phyloP scores from a whole-genome alignment of 345 rosid genomes.

The Eucalyptus regnans region DNA sequence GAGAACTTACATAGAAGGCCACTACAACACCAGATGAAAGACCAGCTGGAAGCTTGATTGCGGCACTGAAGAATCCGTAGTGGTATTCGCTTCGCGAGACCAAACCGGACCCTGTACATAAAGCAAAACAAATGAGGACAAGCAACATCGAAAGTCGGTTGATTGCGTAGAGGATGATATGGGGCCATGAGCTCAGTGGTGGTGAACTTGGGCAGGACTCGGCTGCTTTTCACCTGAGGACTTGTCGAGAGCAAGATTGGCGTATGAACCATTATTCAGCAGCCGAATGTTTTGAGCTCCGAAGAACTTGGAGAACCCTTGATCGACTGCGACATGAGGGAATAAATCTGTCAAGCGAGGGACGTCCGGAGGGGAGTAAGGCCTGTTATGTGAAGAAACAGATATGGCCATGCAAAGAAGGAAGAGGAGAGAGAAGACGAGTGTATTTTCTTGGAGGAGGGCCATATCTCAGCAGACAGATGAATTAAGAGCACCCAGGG shows the following conservation, averaged over 20 bases:
- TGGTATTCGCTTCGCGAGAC: constrained; percentile 35
- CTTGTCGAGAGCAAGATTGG: constrained; percentile 59
- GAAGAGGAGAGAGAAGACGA: not conserved
- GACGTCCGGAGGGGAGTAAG: constrained; percentile 41
- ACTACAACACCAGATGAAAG: constrained; percentile 85
- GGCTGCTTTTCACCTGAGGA: constrained; percentile 33
- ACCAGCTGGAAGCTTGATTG: constrained; percentile 78
- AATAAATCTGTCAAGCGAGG: constrained; percentile 56
- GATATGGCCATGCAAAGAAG: constrained; percentile 17
- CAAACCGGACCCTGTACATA: constrained; percentile 62
- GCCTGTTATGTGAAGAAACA: constrained; percentile 51
- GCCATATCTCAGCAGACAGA: constrained; percentile 9
- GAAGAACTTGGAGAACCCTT: constrained; percentile 27
- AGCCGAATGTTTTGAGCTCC: constrained; percentile 49
- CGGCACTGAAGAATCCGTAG: constrained; percentile 85
- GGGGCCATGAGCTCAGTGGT: not conserved
- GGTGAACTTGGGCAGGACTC: not conserved
- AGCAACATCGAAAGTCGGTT: not conserved
- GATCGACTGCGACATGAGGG: constrained; percentile 27
- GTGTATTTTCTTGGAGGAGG: not conserved
- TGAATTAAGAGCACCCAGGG: not conserved
- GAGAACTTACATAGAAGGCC: constrained; percentile 72
- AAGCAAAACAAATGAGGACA: not conserved
- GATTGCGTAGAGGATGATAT: not conserved
- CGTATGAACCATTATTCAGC: constrained; percentile 44